These are phyloP conservation scores for Candida peoriensis DNA, from an alignment of 805 yeast genomes.

Conservation along the genomic window DNA sequence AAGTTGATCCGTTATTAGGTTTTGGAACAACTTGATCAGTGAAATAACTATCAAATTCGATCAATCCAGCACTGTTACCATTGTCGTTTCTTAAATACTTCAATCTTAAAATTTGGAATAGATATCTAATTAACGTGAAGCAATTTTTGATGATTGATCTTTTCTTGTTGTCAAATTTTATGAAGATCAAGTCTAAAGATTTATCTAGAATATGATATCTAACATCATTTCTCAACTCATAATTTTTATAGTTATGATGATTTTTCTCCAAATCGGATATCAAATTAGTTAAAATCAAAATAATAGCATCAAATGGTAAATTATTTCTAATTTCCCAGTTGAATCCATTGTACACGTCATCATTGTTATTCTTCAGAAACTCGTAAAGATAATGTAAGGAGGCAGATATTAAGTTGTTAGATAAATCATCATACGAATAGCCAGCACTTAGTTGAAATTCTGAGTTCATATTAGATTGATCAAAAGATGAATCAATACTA, in stretches of 20 bases:
- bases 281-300: slow-evolving; percentile 45
- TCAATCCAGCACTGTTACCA: slow-evolving; percentile 6
- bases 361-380: slow-evolving; percentile 45
- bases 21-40: slow-evolving; percentile 25
- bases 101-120: slow-evolving; percentile 27
- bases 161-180: slow-evolving; percentile 29
- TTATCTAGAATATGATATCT: slow-evolving; percentile 27
- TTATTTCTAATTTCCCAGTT: slow-evolving; percentile 60
- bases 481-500: slow-evolving; percentile 20
- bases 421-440: slow-evolving; percentile 47
- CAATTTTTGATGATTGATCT: slow-evolving; percentile 29
- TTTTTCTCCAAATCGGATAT: slow-evolving; percentile 42
- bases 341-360: slow-evolving; percentile 42
- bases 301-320: slow-evolving; percentile 56
- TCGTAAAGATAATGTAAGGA: slow-evolving; percentile 52
- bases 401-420: slow-evolving; percentile 50
- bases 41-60: slow-evolving; percentile 20
- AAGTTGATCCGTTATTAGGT: slow-evolving; percentile 15
- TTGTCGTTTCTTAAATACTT: slow-evolving; percentile 23
- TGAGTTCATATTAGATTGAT: slow-evolving; percentile 1
- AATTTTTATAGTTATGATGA: slow-evolving; percentile 20
- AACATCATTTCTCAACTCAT: slow-evolving; percentile 29
- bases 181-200: slow-evolving; percentile 27
- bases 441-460: slow-evolving; percentile 6
- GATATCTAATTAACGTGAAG: slow-evolving; percentile 27